phyloP scores from a whole-genome alignment of 2,329 filamentous ascomycete genomes.

The Microdochium nivale region DNA sequence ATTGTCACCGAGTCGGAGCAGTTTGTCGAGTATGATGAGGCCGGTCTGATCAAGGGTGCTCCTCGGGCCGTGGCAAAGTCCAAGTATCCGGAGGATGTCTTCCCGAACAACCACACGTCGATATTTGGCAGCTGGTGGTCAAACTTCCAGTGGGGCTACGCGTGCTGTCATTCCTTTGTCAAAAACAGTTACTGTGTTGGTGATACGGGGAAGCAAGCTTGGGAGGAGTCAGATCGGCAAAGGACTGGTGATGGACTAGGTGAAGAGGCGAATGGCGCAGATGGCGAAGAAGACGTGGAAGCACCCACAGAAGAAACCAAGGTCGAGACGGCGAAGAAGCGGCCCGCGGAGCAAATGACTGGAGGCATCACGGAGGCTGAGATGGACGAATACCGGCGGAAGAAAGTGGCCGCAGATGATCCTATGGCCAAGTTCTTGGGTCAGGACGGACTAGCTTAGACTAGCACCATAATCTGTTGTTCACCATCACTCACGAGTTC shows the following conservation, averaged over 20 bases:
- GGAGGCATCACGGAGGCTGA: conserved; percentile 73
- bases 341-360: conserved; percentile 71
- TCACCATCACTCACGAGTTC: conserved; percentile 1
- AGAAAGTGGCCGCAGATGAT: conserved; percentile 65
- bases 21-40: conserved; percentile 92
- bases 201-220: conserved; percentile 74
- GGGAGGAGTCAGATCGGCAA: conserved; percentile 64
- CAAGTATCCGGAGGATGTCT: conserved; percentile 84
- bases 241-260: conserved; percentile 36
- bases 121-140: conserved; percentile 98
- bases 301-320: conserved; percentile 12
- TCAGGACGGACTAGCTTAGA: conserved; percentile 56
- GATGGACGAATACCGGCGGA: conserved; percentile 76
- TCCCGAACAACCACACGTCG: conserved; percentile 82
- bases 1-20: conserved; percentile 72
- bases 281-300: conserved; percentile 18
- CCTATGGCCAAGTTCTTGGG: conserved; percentile 80
- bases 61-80: conserved; percentile 70
- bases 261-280: conserved; percentile 19
- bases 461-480: conserved; percentile 10
- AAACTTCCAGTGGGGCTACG: conserved; percentile 91
- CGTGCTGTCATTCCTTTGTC: conserved; percentile 85
- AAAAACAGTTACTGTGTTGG: conserved; percentile 99
- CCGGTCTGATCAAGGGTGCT: conserved; percentile 81
- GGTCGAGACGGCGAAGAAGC: conserved; percentile 46